Percentiles rank a stretch among this genome's conserved stretches.
Conservation (phyloP, 176 grass and related monocot species). For the Saccharum officinarum region DNA sequence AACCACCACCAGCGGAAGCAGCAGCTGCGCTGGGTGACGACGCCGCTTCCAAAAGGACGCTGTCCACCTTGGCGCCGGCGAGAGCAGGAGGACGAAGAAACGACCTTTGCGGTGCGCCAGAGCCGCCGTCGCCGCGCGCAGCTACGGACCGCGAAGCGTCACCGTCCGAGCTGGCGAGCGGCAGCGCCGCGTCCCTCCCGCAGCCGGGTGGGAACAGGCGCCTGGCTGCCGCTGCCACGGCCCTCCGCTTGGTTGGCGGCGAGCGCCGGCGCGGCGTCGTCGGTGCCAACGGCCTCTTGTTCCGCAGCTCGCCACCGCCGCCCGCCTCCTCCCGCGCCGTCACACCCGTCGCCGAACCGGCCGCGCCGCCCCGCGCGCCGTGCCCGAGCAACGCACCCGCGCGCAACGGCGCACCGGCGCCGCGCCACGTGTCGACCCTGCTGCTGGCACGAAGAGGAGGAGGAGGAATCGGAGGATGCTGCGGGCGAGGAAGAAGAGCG, state of each 20-base stretch:
- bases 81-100: too few relatives aligned
- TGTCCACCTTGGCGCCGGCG: background rate
- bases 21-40: background rate
- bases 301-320: background rate
- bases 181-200: conserved; percentile 21
- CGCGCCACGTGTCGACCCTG: background rate
- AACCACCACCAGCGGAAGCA: background rate
- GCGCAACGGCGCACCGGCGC: background rate
- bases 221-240: background rate
- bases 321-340: background rate
- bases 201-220: conserved; percentile 32
- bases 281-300: background rate
- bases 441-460: background rate
- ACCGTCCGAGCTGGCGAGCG: background rate
- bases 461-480: background rate
- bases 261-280: background rate
- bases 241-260: conserved; percentile 2
- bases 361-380: background rate
- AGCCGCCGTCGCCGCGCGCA: background rate
- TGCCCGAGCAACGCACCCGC: background rate
- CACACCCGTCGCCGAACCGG: background rate
- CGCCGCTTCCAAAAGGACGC: background rate
- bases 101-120: background rate
- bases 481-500: background rate
- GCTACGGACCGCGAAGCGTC: background rate